These are phyloP conservation scores for Flaveria sonorensis DNA, from an alignment of 129 eudicot genomes.

Conservation along the genomic window DNA sequence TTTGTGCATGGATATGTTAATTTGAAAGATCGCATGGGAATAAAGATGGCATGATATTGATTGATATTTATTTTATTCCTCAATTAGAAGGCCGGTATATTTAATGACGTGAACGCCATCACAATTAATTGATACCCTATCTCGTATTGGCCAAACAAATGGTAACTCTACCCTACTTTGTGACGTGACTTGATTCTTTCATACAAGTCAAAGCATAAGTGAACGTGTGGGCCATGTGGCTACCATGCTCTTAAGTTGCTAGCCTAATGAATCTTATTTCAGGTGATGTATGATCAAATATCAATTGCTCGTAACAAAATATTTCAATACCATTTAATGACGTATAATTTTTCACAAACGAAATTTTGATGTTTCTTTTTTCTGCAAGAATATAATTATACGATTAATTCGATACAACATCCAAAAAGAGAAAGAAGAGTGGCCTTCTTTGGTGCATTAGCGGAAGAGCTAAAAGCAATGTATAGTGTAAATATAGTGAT, in stretches of 20 bases:
- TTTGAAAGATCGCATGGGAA: neutral
- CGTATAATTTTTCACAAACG: neutral
- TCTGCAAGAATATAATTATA: neutral
- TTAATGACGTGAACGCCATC: neutral
- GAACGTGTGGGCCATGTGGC: neutral
- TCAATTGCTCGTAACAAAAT: neutral
- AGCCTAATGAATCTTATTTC: neutral
- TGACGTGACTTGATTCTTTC: neutral
- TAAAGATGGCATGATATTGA: neutral
- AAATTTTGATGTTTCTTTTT: neutral
- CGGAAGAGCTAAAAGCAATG: neutral
- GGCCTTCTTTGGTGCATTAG: neutral
- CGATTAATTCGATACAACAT: neutral
- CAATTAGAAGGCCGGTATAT: neutral
- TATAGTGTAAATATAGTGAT: conserved; percentile 15
- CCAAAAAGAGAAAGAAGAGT: neutral
- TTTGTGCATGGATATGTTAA: neutral
- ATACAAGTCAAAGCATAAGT: neutral
- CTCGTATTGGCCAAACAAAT: neutral
- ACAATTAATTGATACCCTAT: neutral
- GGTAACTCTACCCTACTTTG: neutral
- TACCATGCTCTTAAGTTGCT: neutral
- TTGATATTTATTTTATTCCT: neutral
- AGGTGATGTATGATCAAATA: neutral
- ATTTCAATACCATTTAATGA: neutral